Evolutionary conservation across 495 filamentous ascomycete species (phyloP).

Genomic region (Daldinia childiae): DNA sequence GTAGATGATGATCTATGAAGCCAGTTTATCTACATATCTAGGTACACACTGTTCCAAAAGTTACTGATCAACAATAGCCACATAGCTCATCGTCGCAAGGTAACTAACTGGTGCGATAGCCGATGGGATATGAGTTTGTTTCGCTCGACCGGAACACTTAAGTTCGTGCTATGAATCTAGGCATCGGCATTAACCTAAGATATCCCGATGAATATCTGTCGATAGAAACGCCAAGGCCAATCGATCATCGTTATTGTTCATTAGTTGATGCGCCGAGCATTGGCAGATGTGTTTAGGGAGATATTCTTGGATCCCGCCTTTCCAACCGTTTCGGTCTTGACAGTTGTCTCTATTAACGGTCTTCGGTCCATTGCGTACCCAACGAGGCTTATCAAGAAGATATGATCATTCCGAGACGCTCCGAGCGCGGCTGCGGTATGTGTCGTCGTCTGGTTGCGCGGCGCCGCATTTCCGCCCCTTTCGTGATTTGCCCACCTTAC

Average conservation of each 20-base stretch:
- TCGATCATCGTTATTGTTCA: conserved; percentile 31
- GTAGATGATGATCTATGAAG: not conserved
- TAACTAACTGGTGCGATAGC: conserved; percentile 5
- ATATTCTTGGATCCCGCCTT: conserved; percentile 30
- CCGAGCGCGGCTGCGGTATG: conserved; percentile 29
- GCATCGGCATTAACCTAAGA: conserved; percentile 6
- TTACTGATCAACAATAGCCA: not conserved
- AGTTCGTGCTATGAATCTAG: conserved; percentile 15
- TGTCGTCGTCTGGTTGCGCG: conserved; percentile 36
- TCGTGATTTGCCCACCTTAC: conserved; percentile 28
- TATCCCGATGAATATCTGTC: conserved; percentile 26
- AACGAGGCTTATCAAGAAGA: conserved; percentile 19
- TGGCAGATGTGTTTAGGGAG: conserved; percentile 29
- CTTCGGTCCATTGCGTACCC: conserved; percentile 30
- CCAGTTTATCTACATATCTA: not conserved
- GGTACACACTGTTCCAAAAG: not conserved
- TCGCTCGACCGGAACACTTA: conserved; percentile 6
- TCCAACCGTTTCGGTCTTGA: conserved; percentile 10
- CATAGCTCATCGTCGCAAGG: not conserved
- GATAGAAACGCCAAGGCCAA: conserved; percentile 33
- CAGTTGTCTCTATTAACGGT: conserved; percentile 27
- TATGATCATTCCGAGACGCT: conserved; percentile 33
- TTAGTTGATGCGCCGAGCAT: conserved; percentile 39
- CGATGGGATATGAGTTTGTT: conserved; percentile 7
- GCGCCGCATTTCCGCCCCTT: conserved; percentile 33